These are phyloP conservation scores for Irpex lacteus DNA, from an alignment of 1,284 basidiomycete species.

Conservation along the genomic window DNA sequence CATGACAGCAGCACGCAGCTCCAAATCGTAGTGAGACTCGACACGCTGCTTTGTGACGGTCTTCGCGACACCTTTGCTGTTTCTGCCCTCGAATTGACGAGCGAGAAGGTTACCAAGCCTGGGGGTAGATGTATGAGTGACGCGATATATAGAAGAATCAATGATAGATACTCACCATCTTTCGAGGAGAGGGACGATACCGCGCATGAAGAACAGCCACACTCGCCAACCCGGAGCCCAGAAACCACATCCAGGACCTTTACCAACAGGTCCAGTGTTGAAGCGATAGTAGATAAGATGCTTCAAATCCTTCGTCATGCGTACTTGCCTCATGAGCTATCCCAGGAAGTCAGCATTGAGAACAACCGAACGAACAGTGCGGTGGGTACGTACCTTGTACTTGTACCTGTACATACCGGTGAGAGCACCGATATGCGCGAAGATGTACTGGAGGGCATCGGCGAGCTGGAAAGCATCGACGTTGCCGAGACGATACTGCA, in stretches of 20 bases:
- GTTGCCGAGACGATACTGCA: slow-evolving; percentile 97
- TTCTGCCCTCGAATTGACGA: slow-evolving; percentile 96
- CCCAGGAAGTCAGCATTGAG: slow-evolving; percentile 2
- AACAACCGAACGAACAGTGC: neutral
- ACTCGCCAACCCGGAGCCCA: slow-evolving; percentile 99
- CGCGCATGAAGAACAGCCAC: slow-evolving; percentile 99
- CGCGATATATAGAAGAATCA: neutral
- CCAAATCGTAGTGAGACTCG: slow-evolving; percentile 97
- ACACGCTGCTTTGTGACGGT: slow-evolving; percentile 99
- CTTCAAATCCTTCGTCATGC: slow-evolving; percentile 99
- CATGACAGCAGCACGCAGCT: slow-evolving; percentile 98
- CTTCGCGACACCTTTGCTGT: slow-evolving; percentile 93
- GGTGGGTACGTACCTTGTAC: slow-evolving; percentile 81
- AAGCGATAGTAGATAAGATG: slow-evolving; percentile 98
- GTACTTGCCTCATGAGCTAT: slow-evolving; percentile 96
- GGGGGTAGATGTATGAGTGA: neutral
- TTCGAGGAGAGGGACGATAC: slow-evolving; percentile 96
- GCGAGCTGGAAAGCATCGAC: slow-evolving; percentile 99
- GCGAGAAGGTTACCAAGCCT: slow-evolving; percentile 96
- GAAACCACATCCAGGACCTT: slow-evolving; percentile 98
- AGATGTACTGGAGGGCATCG: slow-evolving; percentile 97
- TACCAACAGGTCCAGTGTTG: slow-evolving; percentile 99
- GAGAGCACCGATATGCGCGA: slow-evolving; percentile 95
- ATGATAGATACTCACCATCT: slow-evolving; percentile 60
- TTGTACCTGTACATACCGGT: slow-evolving; percentile 99